Conservation (phyloP, 2,329 filamentous ascomycete genomes). For the Penicillium polonicum region DNA sequence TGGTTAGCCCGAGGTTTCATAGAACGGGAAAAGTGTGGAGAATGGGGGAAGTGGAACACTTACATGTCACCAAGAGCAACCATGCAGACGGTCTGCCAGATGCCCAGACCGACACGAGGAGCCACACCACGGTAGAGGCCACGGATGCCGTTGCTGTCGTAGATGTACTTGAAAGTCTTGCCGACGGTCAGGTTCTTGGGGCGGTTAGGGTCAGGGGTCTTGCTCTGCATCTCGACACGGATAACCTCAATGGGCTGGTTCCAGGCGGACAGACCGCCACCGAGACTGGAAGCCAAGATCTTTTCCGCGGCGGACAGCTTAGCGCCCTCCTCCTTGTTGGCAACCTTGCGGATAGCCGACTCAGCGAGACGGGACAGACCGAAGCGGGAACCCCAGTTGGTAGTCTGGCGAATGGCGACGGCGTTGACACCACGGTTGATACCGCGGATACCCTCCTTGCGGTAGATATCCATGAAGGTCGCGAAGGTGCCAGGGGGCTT, state of each 20-base stretch:
- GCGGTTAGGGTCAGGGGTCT: slow-evolving; percentile 94
- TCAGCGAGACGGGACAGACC: slow-evolving; percentile 90
- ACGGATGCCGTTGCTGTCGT: slow-evolving; percentile 79
- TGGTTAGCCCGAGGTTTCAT: slow-evolving; percentile 34
- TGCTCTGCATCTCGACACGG: slow-evolving; percentile 99
- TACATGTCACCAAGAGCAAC: slow-evolving; percentile 97
- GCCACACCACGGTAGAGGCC: slow-evolving; percentile 95
- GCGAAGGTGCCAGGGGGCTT: slow-evolving; percentile 87
- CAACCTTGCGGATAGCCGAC: slow-evolving; percentile 75
- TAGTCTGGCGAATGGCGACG: slow-evolving; percentile 97
- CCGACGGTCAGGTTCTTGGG: slow-evolving; percentile 99
- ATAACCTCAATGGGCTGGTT: slow-evolving; percentile 99
- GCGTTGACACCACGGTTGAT: slow-evolving; percentile 99
- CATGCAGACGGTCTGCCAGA: slow-evolving; percentile 99
- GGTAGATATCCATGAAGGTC: slow-evolving; percentile 97
- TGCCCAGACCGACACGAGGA: slow-evolving; percentile 87
- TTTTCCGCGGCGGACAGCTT: slow-evolving; percentile 82
- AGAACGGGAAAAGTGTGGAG: slow-evolving; percentile 3
- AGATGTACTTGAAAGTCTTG: slow-evolving; percentile 81
- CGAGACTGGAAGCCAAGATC: slow-evolving; percentile 78
- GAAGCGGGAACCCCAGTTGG: slow-evolving; percentile 98
- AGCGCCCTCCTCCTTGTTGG: slow-evolving; percentile 74
- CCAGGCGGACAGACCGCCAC: slow-evolving; percentile 95
- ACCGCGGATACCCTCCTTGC: slow-evolving; percentile 84
- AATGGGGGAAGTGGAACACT: slow-evolving; percentile 44